Evolutionary conservation across 2,329 filamentous ascomycete species (phyloP).

Genomic region (Dendrostoma leiphaemia): DNA sequence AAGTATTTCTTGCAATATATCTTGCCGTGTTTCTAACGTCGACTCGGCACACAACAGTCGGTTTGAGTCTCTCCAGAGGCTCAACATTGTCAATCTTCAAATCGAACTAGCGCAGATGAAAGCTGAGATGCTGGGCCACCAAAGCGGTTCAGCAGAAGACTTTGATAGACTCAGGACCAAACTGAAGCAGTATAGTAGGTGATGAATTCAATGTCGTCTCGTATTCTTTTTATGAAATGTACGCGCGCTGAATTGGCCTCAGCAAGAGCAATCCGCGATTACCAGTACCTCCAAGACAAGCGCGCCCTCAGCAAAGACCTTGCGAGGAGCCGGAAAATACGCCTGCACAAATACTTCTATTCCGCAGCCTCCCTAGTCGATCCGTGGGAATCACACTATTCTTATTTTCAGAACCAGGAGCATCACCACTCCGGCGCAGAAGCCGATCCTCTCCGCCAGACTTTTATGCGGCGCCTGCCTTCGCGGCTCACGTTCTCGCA

Average conservation of each 20-base stretch:
- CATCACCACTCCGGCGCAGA: neutral
- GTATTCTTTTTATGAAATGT: too few relatives aligned
- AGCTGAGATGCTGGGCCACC: neutral
- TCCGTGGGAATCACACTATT: conserved; percentile 14
- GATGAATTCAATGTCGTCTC: too few relatives aligned
- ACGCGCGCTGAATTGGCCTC: neutral
- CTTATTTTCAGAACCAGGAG: conserved; percentile 2
- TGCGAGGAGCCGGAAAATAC: conserved; percentile 2
- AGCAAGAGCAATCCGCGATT: conserved; percentile 9
- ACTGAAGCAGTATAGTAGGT: neutral
- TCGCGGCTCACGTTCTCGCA: neutral
- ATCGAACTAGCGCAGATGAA: conserved; percentile 7
- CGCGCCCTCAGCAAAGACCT: neutral
- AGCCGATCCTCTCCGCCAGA: neutral
- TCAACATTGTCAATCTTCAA: conserved; percentile 11
- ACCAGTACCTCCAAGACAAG: conserved; percentile 1
- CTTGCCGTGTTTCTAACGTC: too few relatives aligned
- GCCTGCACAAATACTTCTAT: conserved; percentile 12
- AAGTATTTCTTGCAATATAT: too few relatives aligned
- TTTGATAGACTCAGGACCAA: neutral
- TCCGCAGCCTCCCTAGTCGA: neutral
- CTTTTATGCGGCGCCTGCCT: neutral
- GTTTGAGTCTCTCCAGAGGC: conserved; percentile 17
- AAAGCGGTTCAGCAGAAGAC: neutral
- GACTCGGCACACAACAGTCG: too few relatives aligned